A percentile compares a stretch with the other conserved stretches of the same genome.
phyloP scores from a whole-genome alignment of 2,329 filamentous ascomycete genomes.

The Diaporthe sp. region DNA sequence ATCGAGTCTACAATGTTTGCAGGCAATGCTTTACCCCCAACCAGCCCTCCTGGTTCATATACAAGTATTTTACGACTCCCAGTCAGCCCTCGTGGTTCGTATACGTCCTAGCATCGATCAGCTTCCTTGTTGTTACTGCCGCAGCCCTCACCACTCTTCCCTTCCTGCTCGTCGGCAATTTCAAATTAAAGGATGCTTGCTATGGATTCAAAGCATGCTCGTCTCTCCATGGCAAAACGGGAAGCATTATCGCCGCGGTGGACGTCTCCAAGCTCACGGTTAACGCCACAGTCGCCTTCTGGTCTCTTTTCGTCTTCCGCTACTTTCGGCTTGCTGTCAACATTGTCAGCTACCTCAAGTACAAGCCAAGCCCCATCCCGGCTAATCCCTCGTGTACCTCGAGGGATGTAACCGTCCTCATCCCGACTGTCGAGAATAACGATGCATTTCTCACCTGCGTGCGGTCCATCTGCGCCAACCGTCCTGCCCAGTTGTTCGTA shows the following conservation, averaged over 20 bases:
- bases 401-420: not conserved
- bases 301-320: not conserved
- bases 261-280: not conserved
- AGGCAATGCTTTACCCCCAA: not conserved
- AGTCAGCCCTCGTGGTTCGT: not conserved
- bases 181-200: not conserved
- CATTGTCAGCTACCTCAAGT: not conserved
- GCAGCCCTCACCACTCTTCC: not conserved
- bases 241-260: not conserved
- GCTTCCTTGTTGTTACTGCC: not conserved
- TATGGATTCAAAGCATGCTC: not conserved
- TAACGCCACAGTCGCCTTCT: not conserved
- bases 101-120: not conserved
- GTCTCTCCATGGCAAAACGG: not conserved
- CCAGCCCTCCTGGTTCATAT: not conserved
- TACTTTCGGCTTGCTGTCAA: slow-evolving; percentile 4
- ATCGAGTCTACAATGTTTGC: not conserved
- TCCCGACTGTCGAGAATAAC: slow-evolving; percentile 2
- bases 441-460: not conserved
- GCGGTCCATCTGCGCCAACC: not conserved
- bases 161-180: not conserved
- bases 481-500: not conserved
- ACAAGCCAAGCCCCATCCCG: not conserved
- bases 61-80: not conserved
- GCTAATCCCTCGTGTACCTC: not conserved